phyloP scores from a whole-genome alignment of 495 filamentous ascomycete genomes.

The Aspergillus heteromorphus region DNA sequence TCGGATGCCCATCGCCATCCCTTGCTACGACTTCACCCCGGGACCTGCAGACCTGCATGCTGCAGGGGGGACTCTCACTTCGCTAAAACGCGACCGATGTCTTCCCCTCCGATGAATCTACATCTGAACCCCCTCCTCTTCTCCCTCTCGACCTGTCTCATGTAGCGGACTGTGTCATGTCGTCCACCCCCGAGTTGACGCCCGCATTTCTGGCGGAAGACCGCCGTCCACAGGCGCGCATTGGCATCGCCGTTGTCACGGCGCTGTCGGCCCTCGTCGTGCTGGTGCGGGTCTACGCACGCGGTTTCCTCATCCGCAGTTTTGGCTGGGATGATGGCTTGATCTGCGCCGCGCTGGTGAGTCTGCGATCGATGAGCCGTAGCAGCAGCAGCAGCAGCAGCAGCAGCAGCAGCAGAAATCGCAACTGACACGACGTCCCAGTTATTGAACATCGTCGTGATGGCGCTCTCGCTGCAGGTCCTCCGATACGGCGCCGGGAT shows the following conservation, averaged over 20 bases:
- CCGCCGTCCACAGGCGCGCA: background rate
- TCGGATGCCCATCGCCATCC: too few relatives aligned
- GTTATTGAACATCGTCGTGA: background rate
- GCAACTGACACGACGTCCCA: too few relatives aligned
- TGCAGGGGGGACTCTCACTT: too few relatives aligned
- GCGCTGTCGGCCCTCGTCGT: background rate
- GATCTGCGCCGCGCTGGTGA: background rate
- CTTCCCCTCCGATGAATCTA: background rate
- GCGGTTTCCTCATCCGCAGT: background rate
- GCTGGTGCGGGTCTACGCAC: slow-evolving; percentile 1
- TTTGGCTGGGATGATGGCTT: slow-evolving; percentile 5
- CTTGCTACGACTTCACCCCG: too few relatives aligned
- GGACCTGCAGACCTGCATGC: too few relatives aligned
- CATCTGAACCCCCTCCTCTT: background rate
- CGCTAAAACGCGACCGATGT: too few relatives aligned
- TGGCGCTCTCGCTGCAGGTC: background rate
- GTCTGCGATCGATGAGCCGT: background rate
- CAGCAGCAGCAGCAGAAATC: too few relatives aligned
- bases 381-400: too few relatives aligned
- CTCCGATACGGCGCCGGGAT: background rate
- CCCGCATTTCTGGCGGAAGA: slow-evolving; percentile 3
- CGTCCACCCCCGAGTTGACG: background rate
- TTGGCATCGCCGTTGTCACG: slow-evolving; percentile 2
- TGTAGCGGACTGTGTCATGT: background rate
- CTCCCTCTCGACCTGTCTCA: background rate